phyloP scores from a whole-genome alignment of 164 flowering plant species.

The Chimonanthus praecox region DNA sequence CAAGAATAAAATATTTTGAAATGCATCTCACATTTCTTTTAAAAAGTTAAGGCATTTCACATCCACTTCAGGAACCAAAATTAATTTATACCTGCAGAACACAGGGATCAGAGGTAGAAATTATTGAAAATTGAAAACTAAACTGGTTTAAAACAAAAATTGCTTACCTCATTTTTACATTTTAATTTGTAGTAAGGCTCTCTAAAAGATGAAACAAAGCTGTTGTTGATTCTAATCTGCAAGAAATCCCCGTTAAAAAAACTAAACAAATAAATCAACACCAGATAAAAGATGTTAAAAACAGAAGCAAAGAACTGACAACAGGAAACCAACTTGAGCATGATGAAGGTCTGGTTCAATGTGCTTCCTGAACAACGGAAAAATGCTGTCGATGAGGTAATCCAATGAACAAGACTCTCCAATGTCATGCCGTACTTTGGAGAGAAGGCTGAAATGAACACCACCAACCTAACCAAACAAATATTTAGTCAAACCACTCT shows the following conservation, averaged over 20 bases:
- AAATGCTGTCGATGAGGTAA: slow-evolving; percentile 92
- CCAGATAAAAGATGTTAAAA: background rate
- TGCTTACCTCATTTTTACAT: slow-evolving; percentile 46
- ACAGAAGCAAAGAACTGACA: background rate
- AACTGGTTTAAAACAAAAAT: background rate
- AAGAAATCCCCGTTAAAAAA: slow-evolving; percentile 8
- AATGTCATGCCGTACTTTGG: slow-evolving; percentile 91
- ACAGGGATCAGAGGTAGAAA: too few species aligned
- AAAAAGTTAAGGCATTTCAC: too few species aligned
- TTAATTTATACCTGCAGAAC: too few species aligned
- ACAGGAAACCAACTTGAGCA: slow-evolving; percentile 73
- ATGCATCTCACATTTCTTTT: too few species aligned
- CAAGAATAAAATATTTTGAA: too few species aligned
- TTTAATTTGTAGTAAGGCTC: slow-evolving; percentile 97
- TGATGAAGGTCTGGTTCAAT: slow-evolving; percentile 99
- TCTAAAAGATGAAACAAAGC: slow-evolving; percentile 94
- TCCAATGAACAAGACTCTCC: slow-evolving; percentile 94
- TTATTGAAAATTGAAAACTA: too few species aligned
- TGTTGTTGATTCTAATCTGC: slow-evolving; percentile 99
- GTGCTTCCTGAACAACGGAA: slow-evolving; percentile 94
- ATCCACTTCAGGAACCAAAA: too few species aligned
- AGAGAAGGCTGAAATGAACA: slow-evolving; percentile 94
- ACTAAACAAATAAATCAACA: slow-evolving; percentile 11
- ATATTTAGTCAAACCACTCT: slow-evolving; percentile 4
- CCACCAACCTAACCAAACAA: slow-evolving; percentile 80